A percentile compares a stretch with the other conserved stretches of the same genome.
Evolutionary conservation across 371 early-diverging fungal genomes (phyloP).

Genomic region (Amoeboaphelidium protococcarum): DNA sequence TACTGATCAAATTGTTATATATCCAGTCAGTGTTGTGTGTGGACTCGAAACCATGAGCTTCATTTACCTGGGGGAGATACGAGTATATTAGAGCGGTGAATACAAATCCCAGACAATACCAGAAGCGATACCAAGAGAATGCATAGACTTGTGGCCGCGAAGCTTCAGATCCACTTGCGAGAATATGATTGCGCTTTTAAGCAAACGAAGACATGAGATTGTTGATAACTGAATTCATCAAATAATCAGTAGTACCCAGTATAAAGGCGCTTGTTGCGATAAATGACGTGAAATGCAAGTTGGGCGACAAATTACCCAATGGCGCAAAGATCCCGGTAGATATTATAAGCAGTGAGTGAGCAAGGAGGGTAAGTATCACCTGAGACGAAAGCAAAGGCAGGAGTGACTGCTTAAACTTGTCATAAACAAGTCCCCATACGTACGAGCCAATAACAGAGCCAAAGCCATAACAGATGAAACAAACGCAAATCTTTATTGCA

Average conservation of each 20-base stretch:
- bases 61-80: background rate
- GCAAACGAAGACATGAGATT: no score
- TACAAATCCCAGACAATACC: background rate
- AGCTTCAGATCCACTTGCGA: no score
- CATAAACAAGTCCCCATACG: background rate
- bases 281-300: background rate
- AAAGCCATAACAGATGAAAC: no score
- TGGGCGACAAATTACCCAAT: background rate
- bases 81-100: background rate
- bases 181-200: no score
- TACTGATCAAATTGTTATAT: background rate
- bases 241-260: background rate
- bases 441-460: background rate
- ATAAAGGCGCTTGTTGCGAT: no score
- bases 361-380: background rate
- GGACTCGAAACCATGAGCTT: background rate
- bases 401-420: background rate
- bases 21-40: background rate
- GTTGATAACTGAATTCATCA: background rate
- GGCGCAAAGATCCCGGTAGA: background rate
- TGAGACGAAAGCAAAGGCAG: background rate
- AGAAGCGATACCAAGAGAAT: background rate
- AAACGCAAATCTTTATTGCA: no score
- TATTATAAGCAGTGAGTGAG: background rate
- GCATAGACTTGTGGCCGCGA: no score